Evolutionary conservation across 176 grass and related monocot genomes (phyloP), one percentile per base, ranked within the genome.

Genomic region (Metroxylon sagu): DNA sequence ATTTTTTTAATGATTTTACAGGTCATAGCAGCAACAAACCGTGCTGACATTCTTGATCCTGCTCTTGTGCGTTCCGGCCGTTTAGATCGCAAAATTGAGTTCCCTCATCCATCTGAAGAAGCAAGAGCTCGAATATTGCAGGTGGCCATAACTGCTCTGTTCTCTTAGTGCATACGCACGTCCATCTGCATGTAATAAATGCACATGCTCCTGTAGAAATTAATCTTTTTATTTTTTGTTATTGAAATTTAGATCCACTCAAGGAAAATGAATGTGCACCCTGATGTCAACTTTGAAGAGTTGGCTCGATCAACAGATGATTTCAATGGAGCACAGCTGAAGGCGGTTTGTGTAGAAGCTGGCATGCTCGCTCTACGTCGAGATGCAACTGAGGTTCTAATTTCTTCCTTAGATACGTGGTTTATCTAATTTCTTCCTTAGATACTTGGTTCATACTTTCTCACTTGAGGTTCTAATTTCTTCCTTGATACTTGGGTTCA

Each of bases 231-330:
- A 71, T 1, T 59, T 66, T 18, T 63, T 16, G 68, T 25, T 23
- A 16, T 16, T 59, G 25, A 43, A 57, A 57, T 77, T 48, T 50
- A 95, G 90, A 95, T 95, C 25, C 90, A 95, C 67, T 84, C 86
- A 3, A 90, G 86, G 64, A 95, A 86, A 72, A 95, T 95, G 90
- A 95, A 86, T 64, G 86, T 96, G 7, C 58, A 90, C 50, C 86
- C 83, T 35, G 92, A 96, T 65, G 87, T 96, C 3, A 96, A 96
- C 74, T 96, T 96, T n/a, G 87, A 96, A 71, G 92, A 90, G 83
- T 26, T 96, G 72, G 87, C 92, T 4, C 78, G 87, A 4, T 83
- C 78, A 29, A 97, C 92, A 8, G 87, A 97, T 60, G 84, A 88
- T 74, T 97, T 88, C 55, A 88, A 97, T 16, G 84, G 92, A 17